Evolutionary conservation across 768 basidiomycete genomes (phyloP).

Genomic region (Boletus sp.): DNA sequence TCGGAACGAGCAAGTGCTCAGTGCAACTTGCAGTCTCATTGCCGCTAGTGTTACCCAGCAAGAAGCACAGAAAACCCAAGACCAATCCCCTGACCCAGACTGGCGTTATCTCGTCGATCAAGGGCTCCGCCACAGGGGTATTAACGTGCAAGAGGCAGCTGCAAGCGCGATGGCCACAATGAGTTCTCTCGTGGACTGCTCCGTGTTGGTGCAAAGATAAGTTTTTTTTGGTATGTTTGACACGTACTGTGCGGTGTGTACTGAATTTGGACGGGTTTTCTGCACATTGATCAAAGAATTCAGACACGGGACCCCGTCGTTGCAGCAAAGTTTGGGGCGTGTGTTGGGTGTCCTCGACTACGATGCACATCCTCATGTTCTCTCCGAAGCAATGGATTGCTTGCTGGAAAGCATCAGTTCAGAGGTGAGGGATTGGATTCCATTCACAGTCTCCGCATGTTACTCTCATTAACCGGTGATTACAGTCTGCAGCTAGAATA

Average conservation of each 20-base stretch:
- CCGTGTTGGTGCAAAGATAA: conserved; percentile 67
- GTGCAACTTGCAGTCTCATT: conserved; percentile 71
- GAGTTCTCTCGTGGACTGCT: conserved; percentile 67
- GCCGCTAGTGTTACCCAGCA: conserved; percentile 56
- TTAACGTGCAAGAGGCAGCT: conserved; percentile 70
- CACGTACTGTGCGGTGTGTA: conserved; percentile 11
- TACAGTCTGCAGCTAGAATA: conserved; percentile 34
- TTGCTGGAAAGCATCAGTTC: conserved; percentile 58
- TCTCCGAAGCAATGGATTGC: conserved; percentile 52
- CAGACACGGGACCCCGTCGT: conserved; percentile 42
- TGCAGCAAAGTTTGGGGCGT: conserved; percentile 73
- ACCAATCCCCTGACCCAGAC: conserved; percentile 44
- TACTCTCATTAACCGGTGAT: conserved; percentile 17
- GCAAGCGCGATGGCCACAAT: conserved; percentile 66
- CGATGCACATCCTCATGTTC: conserved; percentile 47
- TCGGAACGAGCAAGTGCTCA: conserved; percentile 67
- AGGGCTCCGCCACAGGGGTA: conserved; percentile 64
- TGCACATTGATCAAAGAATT: conserved; percentile 67
- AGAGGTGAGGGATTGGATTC: conserved; percentile 40
- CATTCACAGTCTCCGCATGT: conserved; percentile 21
- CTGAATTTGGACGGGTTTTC: conserved; percentile 15
- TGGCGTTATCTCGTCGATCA: conserved; percentile 72
- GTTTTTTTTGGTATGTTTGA: conserved; percentile 33
- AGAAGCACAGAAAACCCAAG: conserved; percentile 42
- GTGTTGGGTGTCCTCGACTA: conserved; percentile 71